These are phyloP conservation scores for Hyaloscypha finlandica DNA, from an alignment of 495 filamentous ascomycete species.

Conservation along the genomic window DNA sequence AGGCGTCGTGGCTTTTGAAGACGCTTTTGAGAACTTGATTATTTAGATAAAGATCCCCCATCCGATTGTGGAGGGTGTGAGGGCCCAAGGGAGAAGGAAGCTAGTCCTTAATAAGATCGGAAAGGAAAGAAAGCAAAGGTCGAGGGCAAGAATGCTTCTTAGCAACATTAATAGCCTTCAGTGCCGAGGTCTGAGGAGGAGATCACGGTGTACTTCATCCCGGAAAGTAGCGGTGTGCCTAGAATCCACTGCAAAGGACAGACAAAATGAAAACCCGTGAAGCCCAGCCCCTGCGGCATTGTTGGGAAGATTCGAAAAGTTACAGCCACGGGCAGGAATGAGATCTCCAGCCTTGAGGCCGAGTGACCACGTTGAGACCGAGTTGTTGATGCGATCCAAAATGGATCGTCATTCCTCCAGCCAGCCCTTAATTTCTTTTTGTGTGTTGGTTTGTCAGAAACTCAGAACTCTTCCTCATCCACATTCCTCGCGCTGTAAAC, in stretches of 20 bases:
- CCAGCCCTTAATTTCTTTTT: neutral
- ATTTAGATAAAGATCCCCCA: slow-evolving; percentile 5
- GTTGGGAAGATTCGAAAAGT: neutral
- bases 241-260: neutral
- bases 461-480: neutral
- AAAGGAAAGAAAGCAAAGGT: neutral
- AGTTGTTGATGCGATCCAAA: neutral
- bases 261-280: neutral
- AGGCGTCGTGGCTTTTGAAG: slow-evolving; percentile 27
- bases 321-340: neutral
- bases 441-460: neutral
- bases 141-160: neutral
- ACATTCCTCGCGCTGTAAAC: neutral
- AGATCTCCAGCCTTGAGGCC: too few relatives aligned
- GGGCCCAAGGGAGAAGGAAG: neutral
- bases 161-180: neutral
- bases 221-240: neutral
- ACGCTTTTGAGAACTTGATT: neutral
- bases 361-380: too few relatives aligned
- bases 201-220: neutral
- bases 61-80: neutral
- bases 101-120: neutral
- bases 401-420: slow-evolving; percentile 10
- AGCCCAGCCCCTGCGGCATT: neutral
- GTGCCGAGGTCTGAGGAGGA: neutral